Evolutionary conservation across 2,329 filamentous ascomycete genomes (phyloP), one percentile per base, ranked within the genome.

Genomic region (Cytospora mali): DNA sequence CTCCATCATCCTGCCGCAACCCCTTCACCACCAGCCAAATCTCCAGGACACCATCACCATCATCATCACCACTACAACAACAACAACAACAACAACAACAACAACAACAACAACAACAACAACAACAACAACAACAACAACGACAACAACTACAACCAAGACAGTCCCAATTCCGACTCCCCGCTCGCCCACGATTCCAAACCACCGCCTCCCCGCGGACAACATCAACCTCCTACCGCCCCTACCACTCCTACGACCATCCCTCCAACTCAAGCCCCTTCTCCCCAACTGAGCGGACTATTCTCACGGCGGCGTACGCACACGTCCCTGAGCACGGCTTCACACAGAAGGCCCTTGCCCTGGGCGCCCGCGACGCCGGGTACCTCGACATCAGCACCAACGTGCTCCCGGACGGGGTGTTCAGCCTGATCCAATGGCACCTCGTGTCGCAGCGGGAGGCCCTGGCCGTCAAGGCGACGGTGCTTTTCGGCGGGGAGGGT

Each of bases 351-450:
- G 81, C 93, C 0, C 82, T 99, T 11, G 84, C 85, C 50, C 84
- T 90, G 25, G 95, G 94, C 65, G 92, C 92, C 65, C 87, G 87
- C 71, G 92, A 97, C 71, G 87, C 88, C 21, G 93, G 93, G 51
- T 97, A 94, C 74, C 87, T 92, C 58, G 91, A 95, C 72, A 92
- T 94, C 63, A 93, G 91, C 64, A 87, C 91, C 11, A 93, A 92
- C 71, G 80, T 97, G 23, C 87, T 99, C 61, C 88, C 92, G 1
- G 83, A 88, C 49, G 92, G 91, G 9, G 84, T 88, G 25, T 96
- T 96, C 77, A 89, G 91, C 69, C 82, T 99, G 29, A 87, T 98
- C 68, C 84, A 84, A 42, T 96, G 89, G 74, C 89, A 96, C 73
- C 83, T 96, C 16, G 82, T 88, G 51, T 86, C 79, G 13, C 86